Evolutionary conservation across 352 stramenopile genomes (phyloP), one percentile per base, ranked within the genome.

Genomic region (Globisporangium cylindrosporum): DNA sequence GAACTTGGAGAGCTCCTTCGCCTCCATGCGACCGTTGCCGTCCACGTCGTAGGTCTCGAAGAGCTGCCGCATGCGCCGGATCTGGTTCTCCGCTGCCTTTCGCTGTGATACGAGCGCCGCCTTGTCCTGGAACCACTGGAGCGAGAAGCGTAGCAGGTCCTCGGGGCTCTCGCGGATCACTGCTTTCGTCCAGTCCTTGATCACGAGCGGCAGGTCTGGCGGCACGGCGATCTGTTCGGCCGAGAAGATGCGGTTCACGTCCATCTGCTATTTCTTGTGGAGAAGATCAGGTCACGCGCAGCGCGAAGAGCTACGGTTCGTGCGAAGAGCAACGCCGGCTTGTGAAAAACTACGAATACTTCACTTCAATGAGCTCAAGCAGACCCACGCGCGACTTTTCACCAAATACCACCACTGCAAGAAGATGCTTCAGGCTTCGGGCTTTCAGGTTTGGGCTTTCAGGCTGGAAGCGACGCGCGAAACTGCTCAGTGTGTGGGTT

Each of bases 111-210:
- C 77, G 41, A 90, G 72, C 34, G 75, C 69, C 4, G 77, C 81
- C 69, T 92, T 92, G 62, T 93, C 88, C 55, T 95, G 73, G 66
- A 97, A 98, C 73, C 89, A 96, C 63, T 93, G 72, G 22, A 87
- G 80, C 48, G 89, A 97, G 59, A 97, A 97, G n/a, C 69, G 59
- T 34, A 93, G 43, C 68, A 97, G 38, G 69, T 98, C 83, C 0
- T 75, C 66, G 1, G 91, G 89, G 53, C 91, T 84, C 43, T 86
- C 82, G 2, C 82, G 79, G 59, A 97, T 95, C 69, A 97, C 82
- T 3, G 84, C 88, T 76, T 97, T 98, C 6, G 91, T 93, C 84
- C 91, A 97, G 65, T 97, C 88, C 69, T 97, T 97, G 41, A 97
- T 74, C 57, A 97, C 79, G 6, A 80, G 70, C 29, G 91, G 90